phyloP scores from a whole-genome alignment of 2,329 filamentous ascomycete species.

The Xenoacremonium recifei region DNA sequence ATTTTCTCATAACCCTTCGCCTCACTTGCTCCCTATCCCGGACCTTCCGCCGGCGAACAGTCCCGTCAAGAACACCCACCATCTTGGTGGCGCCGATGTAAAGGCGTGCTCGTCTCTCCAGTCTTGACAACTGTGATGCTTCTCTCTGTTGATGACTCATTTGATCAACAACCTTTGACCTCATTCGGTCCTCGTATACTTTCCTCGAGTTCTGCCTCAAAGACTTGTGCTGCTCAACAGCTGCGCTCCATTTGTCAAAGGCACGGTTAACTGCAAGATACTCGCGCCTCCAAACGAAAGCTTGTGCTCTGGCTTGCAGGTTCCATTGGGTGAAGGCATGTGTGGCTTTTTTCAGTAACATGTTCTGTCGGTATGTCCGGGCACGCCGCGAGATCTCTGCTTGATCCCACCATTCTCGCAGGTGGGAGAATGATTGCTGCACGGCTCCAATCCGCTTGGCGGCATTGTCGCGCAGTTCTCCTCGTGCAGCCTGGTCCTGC shows the following conservation, averaged over 20 bases:
- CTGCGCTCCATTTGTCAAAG: conserved; percentile 30
- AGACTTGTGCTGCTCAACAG: conserved; percentile 16
- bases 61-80: conserved; percentile 25
- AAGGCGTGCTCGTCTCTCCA: conserved; percentile 27
- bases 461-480: conserved; percentile 4
- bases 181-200: conserved; percentile 14
- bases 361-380: conserved; percentile 17
- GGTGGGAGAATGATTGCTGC: conserved; percentile 20
- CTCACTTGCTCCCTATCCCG: conserved; percentile 29
- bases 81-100: conserved; percentile 30
- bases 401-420: conserved; percentile 32
- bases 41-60: conserved; percentile 23
- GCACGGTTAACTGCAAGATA: conserved; percentile 26
- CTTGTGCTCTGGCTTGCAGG: conserved; percentile 30
- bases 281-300: conserved; percentile 33
- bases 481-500: conserved; percentile 14
- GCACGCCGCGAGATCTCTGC: conserved; percentile 26
- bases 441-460: conserved; percentile 18
- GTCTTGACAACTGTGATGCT: conserved; percentile 13
- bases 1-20: conserved; percentile 33
- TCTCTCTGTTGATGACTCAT: conserved; percentile 12
- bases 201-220: conserved; percentile 16
- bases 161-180: conserved; percentile 8
- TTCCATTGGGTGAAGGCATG: conserved; percentile 31
- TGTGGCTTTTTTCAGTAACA: conserved; percentile 17